Base-by-base conservation (phyloP, 208 protist genomes). In the Leishmania tropica region DNA sequence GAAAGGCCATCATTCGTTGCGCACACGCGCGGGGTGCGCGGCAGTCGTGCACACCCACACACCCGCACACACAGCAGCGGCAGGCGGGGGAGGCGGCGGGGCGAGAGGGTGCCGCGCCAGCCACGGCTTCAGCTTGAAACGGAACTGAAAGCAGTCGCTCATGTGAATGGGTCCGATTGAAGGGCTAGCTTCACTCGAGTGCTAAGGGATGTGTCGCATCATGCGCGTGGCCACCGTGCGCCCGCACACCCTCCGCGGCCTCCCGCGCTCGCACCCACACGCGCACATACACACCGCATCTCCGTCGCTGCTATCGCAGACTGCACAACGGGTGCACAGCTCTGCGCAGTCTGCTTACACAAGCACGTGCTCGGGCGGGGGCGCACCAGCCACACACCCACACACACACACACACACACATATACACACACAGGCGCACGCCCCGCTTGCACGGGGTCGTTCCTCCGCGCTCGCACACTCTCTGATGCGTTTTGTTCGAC, bases 241-340 rank as follows among this genome's bases (percentile, higher is more conserved):
- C n/a, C n/a, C n/a, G n/a, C n/a, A n/a, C n/a, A n/a, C n/a, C n/a
- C n/a, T n/a, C n/a, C n/a, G n/a, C n/a, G n/a, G n/a, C n/a, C n/a
- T n/a, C n/a, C n/a, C n/a, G n/a, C 45, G 45, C 45, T 47, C 45
- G 45, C 45, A 47, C 45, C 10, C 56, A 3, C 24, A n/a, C 56
- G 56, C 51, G 0, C 51, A 8, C 35, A 53, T 37, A 31, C 76
- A 4, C 79, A 17, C 42, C n/a, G 60, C 60, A 35, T 85, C 82
- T 85, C 78, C 82, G 82, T 74, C 68, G n/a, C 74, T 78, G 78
- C 64, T 83, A 86, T 86, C 78, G 72, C 78, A 86, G 83, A 48
- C 19, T 71, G 77, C 48, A 40, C 47, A 80, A 74, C 31, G 31
- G 65, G 45, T 65, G 37, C 21, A 28, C 6, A 8, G 64, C 15